These are phyloP conservation scores for Volvox africanus DNA, from an alignment of 139 green algal genomes.

Conservation along the genomic window DNA sequence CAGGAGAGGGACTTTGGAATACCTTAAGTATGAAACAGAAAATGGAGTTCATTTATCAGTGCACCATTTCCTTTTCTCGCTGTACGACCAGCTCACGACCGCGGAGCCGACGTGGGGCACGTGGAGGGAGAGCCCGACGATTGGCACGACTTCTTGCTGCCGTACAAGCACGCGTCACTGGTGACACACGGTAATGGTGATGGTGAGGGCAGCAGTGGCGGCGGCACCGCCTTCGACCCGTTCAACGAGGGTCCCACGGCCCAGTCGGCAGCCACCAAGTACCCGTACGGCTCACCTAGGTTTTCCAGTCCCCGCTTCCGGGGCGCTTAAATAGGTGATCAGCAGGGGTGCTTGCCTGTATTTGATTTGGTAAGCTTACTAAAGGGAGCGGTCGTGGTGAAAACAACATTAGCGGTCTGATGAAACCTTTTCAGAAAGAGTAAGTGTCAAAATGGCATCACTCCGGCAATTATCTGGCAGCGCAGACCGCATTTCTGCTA, in stretches of 20 bases:
- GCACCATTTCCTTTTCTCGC: neutral
- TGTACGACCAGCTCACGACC: conserved; percentile 39
- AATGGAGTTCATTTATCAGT: too few species aligned
- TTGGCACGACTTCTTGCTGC: conserved; percentile 45
- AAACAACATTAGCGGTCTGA: too few species aligned
- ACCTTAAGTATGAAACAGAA: too few species aligned
- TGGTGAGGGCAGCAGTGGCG: neutral
- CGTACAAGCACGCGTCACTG: conserved; percentile 9
- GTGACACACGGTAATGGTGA: neutral
- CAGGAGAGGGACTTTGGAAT: too few species aligned
- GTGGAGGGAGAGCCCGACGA: conserved; percentile 43
- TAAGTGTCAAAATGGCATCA: too few species aligned
- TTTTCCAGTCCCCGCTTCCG: conserved; percentile 42
- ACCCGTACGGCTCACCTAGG: neutral
- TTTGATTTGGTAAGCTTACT: too few species aligned
- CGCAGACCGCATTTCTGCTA: too few species aligned
- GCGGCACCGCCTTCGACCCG: neutral
- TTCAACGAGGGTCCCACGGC: conserved; percentile 7
- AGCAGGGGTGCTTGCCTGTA: too few species aligned
- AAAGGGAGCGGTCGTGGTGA: too few species aligned
- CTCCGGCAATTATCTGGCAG: too few species aligned
- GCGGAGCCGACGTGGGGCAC: conserved; percentile 28
- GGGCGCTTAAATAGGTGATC: neutral
- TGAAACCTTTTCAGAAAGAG: too few species aligned
- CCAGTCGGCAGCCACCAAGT: neutral